phyloP scores from a whole-genome alignment of 768 basidiomycete species.

The Clavulina sp. region DNA sequence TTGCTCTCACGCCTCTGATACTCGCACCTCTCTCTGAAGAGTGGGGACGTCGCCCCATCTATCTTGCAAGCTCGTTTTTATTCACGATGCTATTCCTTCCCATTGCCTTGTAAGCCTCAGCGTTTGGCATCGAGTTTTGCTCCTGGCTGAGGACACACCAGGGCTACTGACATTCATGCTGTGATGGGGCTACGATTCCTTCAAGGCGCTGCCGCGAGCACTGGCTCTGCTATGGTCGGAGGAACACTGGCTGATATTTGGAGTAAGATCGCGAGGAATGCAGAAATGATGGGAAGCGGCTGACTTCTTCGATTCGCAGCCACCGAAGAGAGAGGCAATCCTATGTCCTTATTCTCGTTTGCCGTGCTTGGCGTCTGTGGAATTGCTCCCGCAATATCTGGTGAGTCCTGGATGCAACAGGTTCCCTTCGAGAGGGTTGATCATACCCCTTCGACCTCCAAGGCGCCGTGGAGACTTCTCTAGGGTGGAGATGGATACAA shows the following conservation, averaged over 20 bases:
- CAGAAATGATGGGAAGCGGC: background rate
- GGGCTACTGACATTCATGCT: slow-evolving; percentile 32
- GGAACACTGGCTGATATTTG: slow-evolving; percentile 62
- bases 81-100: background rate
- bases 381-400: too few relatives aligned
- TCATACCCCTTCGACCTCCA: too few relatives aligned
- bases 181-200: slow-evolving; percentile 49
- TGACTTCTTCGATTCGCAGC: background rate
- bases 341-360: slow-evolving; percentile 58
- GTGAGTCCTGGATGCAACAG: too few relatives aligned
- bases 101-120: background rate
- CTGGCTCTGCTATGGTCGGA: slow-evolving; percentile 54
- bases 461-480: slow-evolving; percentile 41
- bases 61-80: background rate
- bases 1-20: slow-evolving; percentile 43
- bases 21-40: slow-evolving; percentile 59
- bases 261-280: slow-evolving; percentile 16
- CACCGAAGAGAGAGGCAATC: slow-evolving; percentile 43
- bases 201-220: slow-evolving; percentile 48
- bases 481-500: slow-evolving; percentile 72
- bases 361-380: slow-evolving; percentile 40
- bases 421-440: too few relatives aligned
- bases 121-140: too few relatives aligned
- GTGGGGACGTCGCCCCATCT: slow-evolving; percentile 37
- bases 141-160: background rate